phyloP scores from a whole-genome alignment of 2,329 filamentous ascomycete species.

The Aspergillus terreus region DNA sequence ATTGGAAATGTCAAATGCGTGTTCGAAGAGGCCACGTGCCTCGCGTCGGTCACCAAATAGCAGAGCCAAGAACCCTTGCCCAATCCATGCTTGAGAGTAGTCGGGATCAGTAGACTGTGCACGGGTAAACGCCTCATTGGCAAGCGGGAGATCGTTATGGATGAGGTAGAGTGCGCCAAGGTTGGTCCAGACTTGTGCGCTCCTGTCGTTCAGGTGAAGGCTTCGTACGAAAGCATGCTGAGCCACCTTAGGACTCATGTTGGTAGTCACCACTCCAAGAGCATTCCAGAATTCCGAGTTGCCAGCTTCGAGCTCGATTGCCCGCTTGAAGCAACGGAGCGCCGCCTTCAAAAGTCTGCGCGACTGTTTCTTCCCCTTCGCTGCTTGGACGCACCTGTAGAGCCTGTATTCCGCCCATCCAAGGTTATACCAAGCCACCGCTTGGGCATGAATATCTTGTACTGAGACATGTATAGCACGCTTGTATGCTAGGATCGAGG shows the following conservation, averaged over 20 bases:
- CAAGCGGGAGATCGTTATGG: slow-evolving; percentile 78
- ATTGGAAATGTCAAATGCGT: slow-evolving; percentile 89
- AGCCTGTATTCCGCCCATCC: slow-evolving; percentile 90
- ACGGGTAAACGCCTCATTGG: slow-evolving; percentile 83
- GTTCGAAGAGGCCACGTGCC: slow-evolving; percentile 80
- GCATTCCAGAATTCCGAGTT: slow-evolving; percentile 98
- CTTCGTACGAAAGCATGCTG: slow-evolving; percentile 93
- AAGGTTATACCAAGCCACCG: slow-evolving; percentile 95
- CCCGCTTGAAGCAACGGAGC: slow-evolving; percentile 87
- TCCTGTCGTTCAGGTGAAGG: slow-evolving; percentile 86
- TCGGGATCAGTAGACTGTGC: slow-evolving; percentile 94
- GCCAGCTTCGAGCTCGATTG: slow-evolving; percentile 90
- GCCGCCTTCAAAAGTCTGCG: slow-evolving; percentile 72
- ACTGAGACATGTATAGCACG: slow-evolving; percentile 71
- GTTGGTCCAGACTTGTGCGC: slow-evolving; percentile 83
- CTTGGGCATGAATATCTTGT: slow-evolving; percentile 78
- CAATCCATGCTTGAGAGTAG: slow-evolving; percentile 89
- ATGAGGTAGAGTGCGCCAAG: slow-evolving; percentile 80
- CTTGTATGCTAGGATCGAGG: slow-evolving; percentile 81
- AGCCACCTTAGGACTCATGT: slow-evolving; percentile 78
- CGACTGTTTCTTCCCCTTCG: slow-evolving; percentile 50
- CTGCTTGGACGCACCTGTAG: slow-evolving; percentile 57
- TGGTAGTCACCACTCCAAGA: slow-evolving; percentile 83
- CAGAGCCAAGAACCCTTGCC: slow-evolving; percentile 81
- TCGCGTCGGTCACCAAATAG: slow-evolving; percentile 71